phyloP scores from a whole-genome alignment of 1,139 yeast species.

The Tardiomyces depauwii region DNA sequence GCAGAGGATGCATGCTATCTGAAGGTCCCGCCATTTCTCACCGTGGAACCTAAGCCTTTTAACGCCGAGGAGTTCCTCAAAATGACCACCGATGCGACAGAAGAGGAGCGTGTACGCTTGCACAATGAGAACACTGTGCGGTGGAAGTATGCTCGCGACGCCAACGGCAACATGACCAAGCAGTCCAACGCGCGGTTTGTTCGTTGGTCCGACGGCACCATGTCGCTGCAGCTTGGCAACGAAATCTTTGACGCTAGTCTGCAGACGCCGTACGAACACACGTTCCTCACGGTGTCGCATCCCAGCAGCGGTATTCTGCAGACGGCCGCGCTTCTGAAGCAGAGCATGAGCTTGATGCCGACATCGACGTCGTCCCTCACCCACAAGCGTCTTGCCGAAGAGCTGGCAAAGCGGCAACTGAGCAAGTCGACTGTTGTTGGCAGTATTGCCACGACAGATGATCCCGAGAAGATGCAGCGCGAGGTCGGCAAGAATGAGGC shows the following conservation, averaged over 20 bases:
- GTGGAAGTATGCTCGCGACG: constrained; percentile 76
- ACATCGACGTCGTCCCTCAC: constrained; percentile 77
- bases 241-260: constrained; percentile 67
- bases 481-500: constrained; percentile 70
- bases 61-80: constrained; percentile 58
- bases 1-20: not conserved
- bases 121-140: constrained; percentile 75
- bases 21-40: constrained; percentile 63
- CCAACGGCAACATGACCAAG: constrained; percentile 38
- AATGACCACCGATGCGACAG: constrained; percentile 17
- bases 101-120: constrained; percentile 40
- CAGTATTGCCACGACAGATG: constrained; percentile 69
- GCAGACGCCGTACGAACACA: constrained; percentile 53
- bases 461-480: constrained; percentile 78
- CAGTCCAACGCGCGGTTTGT: constrained; percentile 86
- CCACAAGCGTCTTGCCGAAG: constrained; percentile 69
- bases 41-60: constrained; percentile 78
- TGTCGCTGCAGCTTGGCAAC: constrained; percentile 74
- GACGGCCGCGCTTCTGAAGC: constrained; percentile 29
- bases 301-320: constrained; percentile 65
- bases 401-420: constrained; percentile 58
- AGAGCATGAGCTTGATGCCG: constrained; percentile 69
- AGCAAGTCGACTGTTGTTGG: constrained; percentile 42
- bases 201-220: constrained; percentile 89
- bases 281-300: constrained; percentile 60